Percentiles rank a stretch among this genome's conserved stretches.
These are phyloP conservation scores for Hypsizygus marmoreus DNA, from an alignment of 768 basidiomycete species.

Conservation along the genomic window DNA sequence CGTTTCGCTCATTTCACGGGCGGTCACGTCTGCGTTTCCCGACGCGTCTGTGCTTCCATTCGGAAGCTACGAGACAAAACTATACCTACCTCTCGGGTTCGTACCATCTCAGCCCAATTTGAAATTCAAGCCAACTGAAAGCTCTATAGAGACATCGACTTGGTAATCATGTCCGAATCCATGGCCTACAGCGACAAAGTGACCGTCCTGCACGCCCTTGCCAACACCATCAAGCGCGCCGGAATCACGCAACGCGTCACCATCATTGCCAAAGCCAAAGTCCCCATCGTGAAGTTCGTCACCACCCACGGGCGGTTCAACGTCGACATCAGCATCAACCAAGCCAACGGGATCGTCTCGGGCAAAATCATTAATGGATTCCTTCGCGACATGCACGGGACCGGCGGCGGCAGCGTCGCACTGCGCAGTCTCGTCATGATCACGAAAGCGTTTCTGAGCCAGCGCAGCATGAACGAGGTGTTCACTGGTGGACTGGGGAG, in stretches of 20 bases:
- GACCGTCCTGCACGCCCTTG: constrained; percentile 73
- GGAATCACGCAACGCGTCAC: constrained; percentile 76
- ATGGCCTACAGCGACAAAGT: constrained; percentile 75
- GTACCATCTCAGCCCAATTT: constrained; percentile 26
- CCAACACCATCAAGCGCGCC: constrained; percentile 72
- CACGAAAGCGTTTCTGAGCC: constrained; percentile 87
- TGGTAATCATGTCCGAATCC: constrained; percentile 79
- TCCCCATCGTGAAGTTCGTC: constrained; percentile 95
- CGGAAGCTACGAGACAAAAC: constrained; percentile 89
- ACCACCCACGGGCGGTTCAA: constrained; percentile 80
- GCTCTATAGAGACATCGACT: constrained; percentile 81
- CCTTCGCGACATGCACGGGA: constrained; percentile 56
- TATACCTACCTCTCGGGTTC: constrained; percentile 92
- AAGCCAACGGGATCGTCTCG: constrained; percentile 79
- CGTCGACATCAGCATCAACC: constrained; percentile 94
- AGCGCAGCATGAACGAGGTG: constrained; percentile 97
- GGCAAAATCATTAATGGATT: constrained; percentile 82
- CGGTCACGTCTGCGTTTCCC: constrained; percentile 65
- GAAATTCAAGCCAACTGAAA: constrained; percentile 13
- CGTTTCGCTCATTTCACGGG: constrained; percentile 67
- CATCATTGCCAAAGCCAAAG: constrained; percentile 90
- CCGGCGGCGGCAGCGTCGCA: constrained; percentile 51
- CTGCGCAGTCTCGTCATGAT: constrained; percentile 84
- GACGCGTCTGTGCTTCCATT: constrained; percentile 86
- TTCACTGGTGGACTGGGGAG: constrained; percentile 93